Evolutionary conservation across 306 rosid species (phyloP).

Genomic region (Lagenaria siceraria): DNA sequence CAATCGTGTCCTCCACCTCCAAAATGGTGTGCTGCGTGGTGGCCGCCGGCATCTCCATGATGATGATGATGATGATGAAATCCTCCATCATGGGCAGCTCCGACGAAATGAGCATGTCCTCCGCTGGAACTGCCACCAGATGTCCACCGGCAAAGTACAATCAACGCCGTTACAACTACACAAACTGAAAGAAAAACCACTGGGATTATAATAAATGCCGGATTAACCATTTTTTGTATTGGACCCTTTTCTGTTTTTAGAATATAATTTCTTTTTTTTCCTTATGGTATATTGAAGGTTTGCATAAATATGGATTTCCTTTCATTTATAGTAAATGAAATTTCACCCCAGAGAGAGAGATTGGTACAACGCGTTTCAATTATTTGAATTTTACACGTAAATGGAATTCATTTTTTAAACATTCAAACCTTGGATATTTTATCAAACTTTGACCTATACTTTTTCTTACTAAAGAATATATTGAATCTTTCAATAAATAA

Average conservation of each 20-base stretch:
- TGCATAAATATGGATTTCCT: not conserved
- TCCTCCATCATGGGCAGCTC: not conserved
- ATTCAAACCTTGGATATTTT: not conserved
- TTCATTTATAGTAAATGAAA: no score
- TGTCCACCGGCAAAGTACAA: not conserved
- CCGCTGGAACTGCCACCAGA: not conserved
- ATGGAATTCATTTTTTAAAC: not conserved
- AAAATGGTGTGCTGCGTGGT: no score
- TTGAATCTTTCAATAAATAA: no score
- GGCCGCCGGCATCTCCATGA: not conserved
- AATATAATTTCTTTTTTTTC: no score
- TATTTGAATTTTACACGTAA: not conserved
- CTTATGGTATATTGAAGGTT: no score
- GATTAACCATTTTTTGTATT: not conserved
- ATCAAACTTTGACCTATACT: not conserved
- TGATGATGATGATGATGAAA: no score
- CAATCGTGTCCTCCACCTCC: not conserved
- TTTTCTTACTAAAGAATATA: no score
- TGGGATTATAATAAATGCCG: not conserved
- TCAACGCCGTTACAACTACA: not conserved
- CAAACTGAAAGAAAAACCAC: not conserved
- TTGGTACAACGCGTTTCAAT: not conserved
- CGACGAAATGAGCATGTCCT: not conserved
- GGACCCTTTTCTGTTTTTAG: no score
- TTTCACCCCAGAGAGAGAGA: not conserved